Evolutionary conservation across 2,329 filamentous ascomycete genomes (phyloP), one percentile per base, ranked within the genome.

Genomic region (Aspergillus sp.): DNA sequence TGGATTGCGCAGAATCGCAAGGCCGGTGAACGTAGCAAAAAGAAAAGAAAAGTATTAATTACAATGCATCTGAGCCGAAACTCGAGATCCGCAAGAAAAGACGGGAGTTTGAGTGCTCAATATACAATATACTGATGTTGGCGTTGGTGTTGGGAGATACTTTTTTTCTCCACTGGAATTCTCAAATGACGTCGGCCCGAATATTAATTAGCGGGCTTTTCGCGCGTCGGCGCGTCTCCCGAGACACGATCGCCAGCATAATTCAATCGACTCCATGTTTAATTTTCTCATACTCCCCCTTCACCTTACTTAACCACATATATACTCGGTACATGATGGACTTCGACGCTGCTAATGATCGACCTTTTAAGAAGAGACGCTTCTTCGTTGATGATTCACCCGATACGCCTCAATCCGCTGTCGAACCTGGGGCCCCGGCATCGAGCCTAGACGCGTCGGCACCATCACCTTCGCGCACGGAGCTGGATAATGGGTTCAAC

Each of bases 281-380:
- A 19, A 6, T 19, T 9, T 8, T n/a, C 21, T 40, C 33, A 19
- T n/a, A 57, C 57, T 57, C 35, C 45, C 21, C 19, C 19, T 35
- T 44, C 50, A 11, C 21, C n/a, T 23, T 4, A 17, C 46, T 14
- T 40, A 19, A 15, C 11, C 45, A 8, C n/a, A 46, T 39, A 39
- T 17, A 27, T 8, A 21, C 14, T 12, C 37, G 23, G 27, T 50
- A 37, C 49, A 62, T 21, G 3, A 78, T 79, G 75, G 70, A 66
- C 57, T 68, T 67, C 43, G 65, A 69, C 64, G 74, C 79, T 57
- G 68, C 80, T 46, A 78, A 84, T 50, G 77, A 84, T 45, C 75
- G 82, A 19, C 86, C 85, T 4, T 71, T 73, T 23, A 88, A 88
- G 73, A 86, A 86, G 72, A 79, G 83, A 60, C 82, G 85, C 27